Evolutionary conservation across 129 eudicot species (phyloP).

Genomic region (Tanacetum coccineum): DNA sequence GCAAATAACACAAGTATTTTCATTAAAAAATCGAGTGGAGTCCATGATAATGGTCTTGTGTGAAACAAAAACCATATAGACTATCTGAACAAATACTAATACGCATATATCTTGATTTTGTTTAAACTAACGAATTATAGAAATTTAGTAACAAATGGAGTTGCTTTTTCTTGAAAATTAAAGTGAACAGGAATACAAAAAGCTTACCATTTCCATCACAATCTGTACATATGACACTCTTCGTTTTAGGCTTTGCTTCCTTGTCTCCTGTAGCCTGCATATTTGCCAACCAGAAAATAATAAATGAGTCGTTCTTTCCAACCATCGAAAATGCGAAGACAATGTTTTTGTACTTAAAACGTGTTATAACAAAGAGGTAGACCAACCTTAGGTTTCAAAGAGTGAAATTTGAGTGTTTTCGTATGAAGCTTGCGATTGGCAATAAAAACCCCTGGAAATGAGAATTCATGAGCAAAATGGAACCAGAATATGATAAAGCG

Average conservation of each 20-base stretch:
- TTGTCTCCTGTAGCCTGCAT: slow-evolving; percentile 35
- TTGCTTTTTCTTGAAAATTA: neutral
- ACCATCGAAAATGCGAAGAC: neutral
- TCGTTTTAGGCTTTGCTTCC: slow-evolving; percentile 40
- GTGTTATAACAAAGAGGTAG: neutral
- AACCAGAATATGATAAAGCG: slow-evolving; percentile 9
- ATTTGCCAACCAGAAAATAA: slow-evolving; percentile 10
- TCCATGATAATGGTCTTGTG: too few relatives aligned
- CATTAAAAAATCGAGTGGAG: too few relatives aligned
- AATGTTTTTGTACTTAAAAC: neutral
- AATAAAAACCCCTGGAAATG: slow-evolving; percentile 27
- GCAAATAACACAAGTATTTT: too few relatives aligned
- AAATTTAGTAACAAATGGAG: neutral
- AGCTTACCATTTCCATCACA: slow-evolving; percentile 60
- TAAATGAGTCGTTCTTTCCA: neutral
- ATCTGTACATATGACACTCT: slow-evolving; percentile 49
- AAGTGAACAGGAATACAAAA: neutral
- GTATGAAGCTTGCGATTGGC: slow-evolving; percentile 23
- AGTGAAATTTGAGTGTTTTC: slow-evolving; percentile 30
- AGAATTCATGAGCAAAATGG: slow-evolving; percentile 1
- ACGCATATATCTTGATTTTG: neutral
- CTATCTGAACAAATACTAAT: neutral
- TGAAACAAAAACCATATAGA: neutral
- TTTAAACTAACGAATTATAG: neutral
- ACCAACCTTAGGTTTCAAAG: slow-evolving; percentile 5